Conservation (phyloP, 148 eudicot genomes). For the Rhododendron williamsianum region DNA sequence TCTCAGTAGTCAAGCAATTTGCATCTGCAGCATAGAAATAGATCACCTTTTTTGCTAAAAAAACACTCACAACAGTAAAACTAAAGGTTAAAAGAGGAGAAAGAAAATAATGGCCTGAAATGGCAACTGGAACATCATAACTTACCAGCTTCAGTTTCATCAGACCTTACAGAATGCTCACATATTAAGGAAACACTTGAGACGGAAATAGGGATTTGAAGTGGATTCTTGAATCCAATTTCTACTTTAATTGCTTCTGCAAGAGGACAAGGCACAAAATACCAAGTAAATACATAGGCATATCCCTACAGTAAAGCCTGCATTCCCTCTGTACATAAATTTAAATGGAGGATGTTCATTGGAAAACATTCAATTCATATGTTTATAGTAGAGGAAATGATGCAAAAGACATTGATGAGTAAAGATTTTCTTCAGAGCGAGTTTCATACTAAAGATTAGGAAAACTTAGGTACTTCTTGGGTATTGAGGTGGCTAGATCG, state of each 20-base stretch:
- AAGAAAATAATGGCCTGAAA: not conserved
- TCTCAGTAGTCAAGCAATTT: slow-evolving; percentile 31
- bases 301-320: not conserved
- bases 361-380: not conserved
- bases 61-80: not conserved
- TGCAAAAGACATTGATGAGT: not conserved
- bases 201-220: slow-evolving; percentile 72
- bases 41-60: not conserved
- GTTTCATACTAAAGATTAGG: not conserved
- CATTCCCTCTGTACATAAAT: not conserved
- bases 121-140: slow-evolving; percentile 5
- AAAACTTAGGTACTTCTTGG: not conserved
- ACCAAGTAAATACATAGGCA: not conserved
- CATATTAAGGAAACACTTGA: slow-evolving; percentile 76
- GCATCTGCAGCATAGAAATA: slow-evolving; percentile 43
- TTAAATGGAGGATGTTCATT: not conserved
- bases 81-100: not conserved
- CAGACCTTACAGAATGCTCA: slow-evolving; percentile 53
- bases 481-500: not conserved
- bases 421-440: not conserved
- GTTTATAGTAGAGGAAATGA: not conserved
- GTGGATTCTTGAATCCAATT: slow-evolving; percentile 85
- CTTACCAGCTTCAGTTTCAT: slow-evolving; percentile 55
- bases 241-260: slow-evolving; percentile 89
- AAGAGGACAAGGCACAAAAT: slow-evolving; percentile 6